phyloP scores from a whole-genome alignment of 257 asterid species.

The Solanum tarijense region DNA sequence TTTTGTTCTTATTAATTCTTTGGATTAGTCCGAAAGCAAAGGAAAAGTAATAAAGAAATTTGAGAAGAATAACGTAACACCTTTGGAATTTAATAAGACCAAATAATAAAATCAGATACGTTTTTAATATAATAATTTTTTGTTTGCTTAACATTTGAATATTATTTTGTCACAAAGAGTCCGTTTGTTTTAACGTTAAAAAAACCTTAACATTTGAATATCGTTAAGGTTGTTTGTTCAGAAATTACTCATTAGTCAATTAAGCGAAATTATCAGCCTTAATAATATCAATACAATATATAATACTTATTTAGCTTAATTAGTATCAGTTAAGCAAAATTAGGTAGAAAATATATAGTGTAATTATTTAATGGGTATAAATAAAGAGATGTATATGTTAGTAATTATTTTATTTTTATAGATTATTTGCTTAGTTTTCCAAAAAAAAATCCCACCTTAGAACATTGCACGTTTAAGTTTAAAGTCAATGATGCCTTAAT shows the following conservation, averaged over 20 bases:
- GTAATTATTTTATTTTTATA: too few relatives aligned
- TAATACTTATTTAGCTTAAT: too few relatives aligned
- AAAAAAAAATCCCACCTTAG: background rate
- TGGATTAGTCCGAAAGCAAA: background rate
- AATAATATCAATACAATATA: too few relatives aligned
- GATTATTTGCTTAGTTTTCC: too few relatives aligned
- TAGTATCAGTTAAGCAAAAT: too few relatives aligned
- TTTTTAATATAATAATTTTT: background rate
- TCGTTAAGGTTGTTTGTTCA: too few relatives aligned
- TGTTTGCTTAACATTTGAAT: background rate
- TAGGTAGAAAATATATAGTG: accelerated
- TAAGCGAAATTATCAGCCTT: too few relatives aligned
- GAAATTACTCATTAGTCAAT: too few relatives aligned
- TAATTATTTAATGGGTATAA: too few relatives aligned
- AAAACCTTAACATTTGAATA: too few relatives aligned
- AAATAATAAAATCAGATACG: background rate
- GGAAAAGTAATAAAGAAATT: background rate
- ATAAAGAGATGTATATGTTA: too few relatives aligned
- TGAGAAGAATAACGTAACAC: background rate
- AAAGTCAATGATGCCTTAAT: background rate
- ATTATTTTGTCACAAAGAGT: background rate
- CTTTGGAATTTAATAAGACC: background rate
- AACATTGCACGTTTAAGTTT: background rate
- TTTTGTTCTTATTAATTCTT: background rate
- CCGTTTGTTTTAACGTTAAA: too few relatives aligned